Evolutionary conservation across 495 filamentous ascomycete genomes (phyloP).

Genomic region (Podospora pseudopauciseta): DNA sequence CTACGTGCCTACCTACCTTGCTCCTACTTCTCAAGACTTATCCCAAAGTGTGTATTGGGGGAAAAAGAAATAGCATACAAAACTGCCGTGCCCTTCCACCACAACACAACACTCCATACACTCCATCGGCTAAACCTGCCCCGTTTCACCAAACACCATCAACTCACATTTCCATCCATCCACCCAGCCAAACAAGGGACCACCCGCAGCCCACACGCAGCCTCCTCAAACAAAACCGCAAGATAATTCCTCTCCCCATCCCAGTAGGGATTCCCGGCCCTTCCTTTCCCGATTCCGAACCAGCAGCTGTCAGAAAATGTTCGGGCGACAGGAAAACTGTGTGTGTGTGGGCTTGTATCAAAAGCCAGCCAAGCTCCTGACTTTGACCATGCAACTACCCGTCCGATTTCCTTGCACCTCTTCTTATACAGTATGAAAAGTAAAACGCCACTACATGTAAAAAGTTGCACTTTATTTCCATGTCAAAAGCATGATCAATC

Average conservation of each 20-base stretch:
- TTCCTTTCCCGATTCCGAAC: neutral
- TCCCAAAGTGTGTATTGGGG: neutral
- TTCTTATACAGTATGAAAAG: no score
- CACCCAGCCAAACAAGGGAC: neutral
- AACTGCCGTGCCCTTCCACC: neutral
- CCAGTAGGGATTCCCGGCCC: neutral
- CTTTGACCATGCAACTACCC: no score
- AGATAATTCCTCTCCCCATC: neutral
- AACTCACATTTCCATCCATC: neutral
- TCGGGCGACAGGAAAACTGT: no score
- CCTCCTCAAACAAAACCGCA: neutral
- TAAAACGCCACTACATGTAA: no score
- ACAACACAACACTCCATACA: neutral
- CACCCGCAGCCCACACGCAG: neutral
- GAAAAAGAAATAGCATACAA: neutral
- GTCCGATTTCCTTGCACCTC: no score
- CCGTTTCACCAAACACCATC: neutral
- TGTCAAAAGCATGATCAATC: no score
- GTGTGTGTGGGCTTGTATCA: no score
- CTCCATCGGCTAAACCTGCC: neutral
- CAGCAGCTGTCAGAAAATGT: no score
- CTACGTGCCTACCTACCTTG: no score
- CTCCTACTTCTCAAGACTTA: neutral
- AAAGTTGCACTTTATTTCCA: no score
- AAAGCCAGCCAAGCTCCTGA: no score